Evolutionary conservation across 2,329 filamentous ascomycete genomes (phyloP).

Genomic region (Colletotrichum abscissum): DNA sequence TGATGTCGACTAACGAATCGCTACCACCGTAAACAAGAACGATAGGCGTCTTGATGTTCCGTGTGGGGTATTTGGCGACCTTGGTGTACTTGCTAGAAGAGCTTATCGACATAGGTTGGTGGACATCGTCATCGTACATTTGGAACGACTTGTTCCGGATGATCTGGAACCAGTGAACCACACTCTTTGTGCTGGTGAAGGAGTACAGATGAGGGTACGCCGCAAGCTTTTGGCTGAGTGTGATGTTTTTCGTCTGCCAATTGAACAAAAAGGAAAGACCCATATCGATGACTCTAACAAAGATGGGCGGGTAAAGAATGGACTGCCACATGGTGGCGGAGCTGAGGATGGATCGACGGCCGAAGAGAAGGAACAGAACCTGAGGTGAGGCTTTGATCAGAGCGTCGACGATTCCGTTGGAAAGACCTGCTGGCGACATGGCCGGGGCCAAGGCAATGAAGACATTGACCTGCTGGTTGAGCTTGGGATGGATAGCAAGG

Average conservation of each 20-base stretch:
- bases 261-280: slow-evolving; percentile 87
- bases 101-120: slow-evolving; percentile 77
- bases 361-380: slow-evolving; percentile 92
- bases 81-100: slow-evolving; percentile 89
- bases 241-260: slow-evolving; percentile 89
- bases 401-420: slow-evolving; percentile 90
- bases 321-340: slow-evolving; percentile 98
- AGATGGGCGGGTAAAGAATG: slow-evolving; percentile 93
- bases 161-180: slow-evolving; percentile 99
- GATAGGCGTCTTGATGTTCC: slow-evolving; percentile 96
- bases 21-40: slow-evolving; percentile 93
- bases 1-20: slow-evolving; percentile 94
- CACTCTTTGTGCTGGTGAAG: slow-evolving; percentile 94
- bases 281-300: slow-evolving; percentile 87
- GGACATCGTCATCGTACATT: slow-evolving; percentile 97
- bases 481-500: slow-evolving; percentile 87
- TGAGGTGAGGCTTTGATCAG: slow-evolving; percentile 94
- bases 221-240: slow-evolving; percentile 87
- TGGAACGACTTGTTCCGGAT: slow-evolving; percentile 97
- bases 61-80: slow-evolving; percentile 94
- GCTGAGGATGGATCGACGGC: slow-evolving; percentile 88
- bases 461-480: slow-evolving; percentile 94
- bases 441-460: slow-evolving; percentile 96
- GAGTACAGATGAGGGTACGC: slow-evolving; percentile 97
- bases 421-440: slow-evolving; percentile 93